Conservation (phyloP, 441 rosid genomes). For the Dalechampia spathulata region DNA sequence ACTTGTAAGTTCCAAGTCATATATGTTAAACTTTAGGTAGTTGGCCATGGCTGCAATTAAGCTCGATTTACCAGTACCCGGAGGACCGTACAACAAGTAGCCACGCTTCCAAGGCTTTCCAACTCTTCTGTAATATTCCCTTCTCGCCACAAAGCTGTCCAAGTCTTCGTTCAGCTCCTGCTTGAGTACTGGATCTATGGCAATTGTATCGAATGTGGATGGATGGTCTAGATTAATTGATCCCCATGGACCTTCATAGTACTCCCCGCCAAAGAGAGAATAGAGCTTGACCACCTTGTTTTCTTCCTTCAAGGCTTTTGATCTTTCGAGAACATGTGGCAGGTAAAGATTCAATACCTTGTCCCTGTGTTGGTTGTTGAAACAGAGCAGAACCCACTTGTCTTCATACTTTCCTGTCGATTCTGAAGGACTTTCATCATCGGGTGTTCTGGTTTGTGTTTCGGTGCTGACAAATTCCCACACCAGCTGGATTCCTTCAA, state of each 20-base stretch:
- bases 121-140: slow-evolving; percentile 20
- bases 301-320: slow-evolving; percentile 21
- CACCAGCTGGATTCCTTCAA: slow-evolving; percentile 13
- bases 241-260: slow-evolving; percentile 9
- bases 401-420: slow-evolving; percentile 5
- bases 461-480: slow-evolving; percentile 20
- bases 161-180: slow-evolving; percentile 24
- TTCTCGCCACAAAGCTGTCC: slow-evolving; percentile 26
- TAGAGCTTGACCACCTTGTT: slow-evolving; percentile 19
- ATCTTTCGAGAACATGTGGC: slow-evolving; percentile 16
- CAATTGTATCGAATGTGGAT: slow-evolving; percentile 25
- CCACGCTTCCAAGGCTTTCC: slow-evolving; percentile 35
- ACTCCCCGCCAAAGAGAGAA: neutral
- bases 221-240: slow-evolving; percentile 33
- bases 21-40: too few relatives aligned
- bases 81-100: slow-evolving; percentile 55
- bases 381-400: slow-evolving; percentile 17
- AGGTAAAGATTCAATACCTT: slow-evolving; percentile 10
- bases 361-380: slow-evolving; percentile 20
- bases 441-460: slow-evolving; percentile 1
- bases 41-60: too few relatives aligned
- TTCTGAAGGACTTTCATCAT: neutral
- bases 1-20: slow-evolving; percentile 46
- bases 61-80: too few relatives aligned
- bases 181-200: slow-evolving; percentile 24